Conservation (phyloP, 1,139 yeast species). For the Casaregolazyma suthepensis region DNA sequence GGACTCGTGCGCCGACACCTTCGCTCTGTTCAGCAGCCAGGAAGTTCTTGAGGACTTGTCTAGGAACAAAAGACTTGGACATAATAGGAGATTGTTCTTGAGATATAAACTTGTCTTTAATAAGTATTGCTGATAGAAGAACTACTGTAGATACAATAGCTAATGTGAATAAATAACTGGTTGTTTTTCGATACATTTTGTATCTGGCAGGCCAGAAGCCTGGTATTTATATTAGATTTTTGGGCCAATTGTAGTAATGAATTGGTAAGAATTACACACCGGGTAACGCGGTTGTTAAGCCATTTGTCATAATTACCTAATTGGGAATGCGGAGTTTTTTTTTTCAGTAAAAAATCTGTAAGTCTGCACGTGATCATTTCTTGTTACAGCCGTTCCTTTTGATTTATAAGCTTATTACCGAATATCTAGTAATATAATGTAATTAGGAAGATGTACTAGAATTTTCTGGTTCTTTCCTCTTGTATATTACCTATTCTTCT, state of each 20-base stretch:
- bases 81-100: not conserved
- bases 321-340: not conserved
- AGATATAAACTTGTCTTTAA: not conserved
- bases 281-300: not conserved
- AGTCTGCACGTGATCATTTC: not conserved
- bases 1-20: conserved; percentile 82
- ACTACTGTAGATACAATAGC: not conserved
- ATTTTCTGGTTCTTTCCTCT: not conserved
- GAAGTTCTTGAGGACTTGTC: conserved; percentile 56
- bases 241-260: not conserved
- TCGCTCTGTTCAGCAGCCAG: conserved; percentile 72
- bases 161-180: not conserved
- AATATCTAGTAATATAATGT: too few relatives aligned
- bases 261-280: not conserved
- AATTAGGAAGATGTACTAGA: not conserved
- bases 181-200: not conserved
- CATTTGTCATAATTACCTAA: not conserved
- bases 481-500: not conserved
- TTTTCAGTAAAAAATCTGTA: not conserved
- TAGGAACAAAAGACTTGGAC: conserved; percentile 4
- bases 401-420: not conserved
- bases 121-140: not conserved
- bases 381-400: not conserved
- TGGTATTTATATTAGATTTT: not conserved
- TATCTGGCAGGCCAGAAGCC: not conserved